Conservation (phyloP, 2,329 filamentous ascomycete genomes). For the Cercospora zeina region DNA sequence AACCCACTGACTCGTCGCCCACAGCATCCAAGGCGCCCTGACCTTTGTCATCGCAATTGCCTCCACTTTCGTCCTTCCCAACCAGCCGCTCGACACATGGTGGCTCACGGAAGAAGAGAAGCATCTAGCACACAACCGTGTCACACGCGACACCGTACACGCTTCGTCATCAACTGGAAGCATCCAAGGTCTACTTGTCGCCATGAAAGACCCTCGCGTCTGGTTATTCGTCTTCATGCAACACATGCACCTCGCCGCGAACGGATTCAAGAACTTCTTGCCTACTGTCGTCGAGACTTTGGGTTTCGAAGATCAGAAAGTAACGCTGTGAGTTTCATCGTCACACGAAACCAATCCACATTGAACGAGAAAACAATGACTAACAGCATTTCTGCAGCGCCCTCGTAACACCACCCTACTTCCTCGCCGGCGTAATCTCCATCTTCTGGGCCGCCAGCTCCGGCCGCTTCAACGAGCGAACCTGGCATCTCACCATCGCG, state of each 20-base stretch:
- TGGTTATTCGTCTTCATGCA: conserved; percentile 14
- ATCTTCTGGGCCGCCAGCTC: conserved; percentile 29
- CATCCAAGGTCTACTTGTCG: neutral
- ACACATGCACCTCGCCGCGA: conserved; percentile 17
- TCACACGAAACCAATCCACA: too few relatives aligned
- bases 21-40: conserved; percentile 28
- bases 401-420: conserved; percentile 36
- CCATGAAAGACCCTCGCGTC: conserved; percentile 8
- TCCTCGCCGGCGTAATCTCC: conserved; percentile 35
- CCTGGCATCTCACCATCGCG: conserved; percentile 21
- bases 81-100: conserved; percentile 9
- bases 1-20: conserved; percentile 27
- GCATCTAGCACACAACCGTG: conserved; percentile 8
- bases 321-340: neutral
- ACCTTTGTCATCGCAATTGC: conserved; percentile 8
- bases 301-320: conserved; percentile 38
- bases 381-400: neutral
- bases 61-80: conserved; percentile 4
- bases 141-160: conserved; percentile 9
- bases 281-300: conserved; percentile 43
- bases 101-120: conserved; percentile 9
- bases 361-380: neutral
- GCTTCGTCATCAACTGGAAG: conserved; percentile 10
- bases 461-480: conserved; percentile 35
- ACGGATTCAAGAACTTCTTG: conserved; percentile 38